Evolutionary conservation across 2,329 filamentous ascomycete genomes (phyloP).

Genomic region (Colletotrichum musicola): DNA sequence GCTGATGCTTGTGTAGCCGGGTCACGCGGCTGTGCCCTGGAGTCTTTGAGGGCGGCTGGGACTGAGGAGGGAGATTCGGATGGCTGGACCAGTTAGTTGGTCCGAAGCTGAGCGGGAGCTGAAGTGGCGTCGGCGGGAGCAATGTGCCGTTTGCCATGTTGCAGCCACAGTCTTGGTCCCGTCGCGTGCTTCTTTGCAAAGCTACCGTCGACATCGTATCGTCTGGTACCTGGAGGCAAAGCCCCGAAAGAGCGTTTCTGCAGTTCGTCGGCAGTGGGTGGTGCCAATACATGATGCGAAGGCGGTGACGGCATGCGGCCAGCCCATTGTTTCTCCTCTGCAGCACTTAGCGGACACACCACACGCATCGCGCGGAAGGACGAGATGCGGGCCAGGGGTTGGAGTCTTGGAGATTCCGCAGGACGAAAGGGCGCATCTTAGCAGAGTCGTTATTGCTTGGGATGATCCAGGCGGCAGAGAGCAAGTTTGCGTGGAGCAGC

Average conservation of each 20-base stretch:
- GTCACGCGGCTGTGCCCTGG: slow-evolving; percentile 21
- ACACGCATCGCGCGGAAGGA: slow-evolving; percentile 15
- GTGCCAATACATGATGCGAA: not conserved
- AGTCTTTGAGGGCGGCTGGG: slow-evolving; percentile 26
- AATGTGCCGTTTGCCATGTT: not conserved
- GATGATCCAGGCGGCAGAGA: slow-evolving; percentile 12
- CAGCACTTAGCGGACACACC: slow-evolving; percentile 20
- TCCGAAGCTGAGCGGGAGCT: not conserved
- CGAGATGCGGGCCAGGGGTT: slow-evolving; percentile 15
- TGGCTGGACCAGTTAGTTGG: slow-evolving; percentile 16
- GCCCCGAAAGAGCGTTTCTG: not conserved
- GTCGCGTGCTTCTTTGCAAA: not conserved
- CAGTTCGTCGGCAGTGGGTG: slow-evolving; percentile 1
- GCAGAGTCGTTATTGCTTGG: not conserved
- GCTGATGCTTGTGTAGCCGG: slow-evolving; percentile 20
- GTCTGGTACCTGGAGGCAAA: not conserved
- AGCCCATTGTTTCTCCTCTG: slow-evolving; percentile 6
- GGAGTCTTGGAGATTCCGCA: slow-evolving; percentile 16
- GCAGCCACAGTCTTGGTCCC: slow-evolving; percentile 6
- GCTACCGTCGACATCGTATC: too few species aligned
- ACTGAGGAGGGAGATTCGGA: slow-evolving; percentile 8
- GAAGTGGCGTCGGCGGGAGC: not conserved
- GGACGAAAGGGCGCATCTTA: slow-evolving; percentile 14
- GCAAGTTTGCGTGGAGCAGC: slow-evolving; percentile 18
- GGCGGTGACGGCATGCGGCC: slow-evolving; percentile 7